Base-by-base conservation (phyloP, 208 protist genomes). In the Leishmania guyanensis region DNA sequence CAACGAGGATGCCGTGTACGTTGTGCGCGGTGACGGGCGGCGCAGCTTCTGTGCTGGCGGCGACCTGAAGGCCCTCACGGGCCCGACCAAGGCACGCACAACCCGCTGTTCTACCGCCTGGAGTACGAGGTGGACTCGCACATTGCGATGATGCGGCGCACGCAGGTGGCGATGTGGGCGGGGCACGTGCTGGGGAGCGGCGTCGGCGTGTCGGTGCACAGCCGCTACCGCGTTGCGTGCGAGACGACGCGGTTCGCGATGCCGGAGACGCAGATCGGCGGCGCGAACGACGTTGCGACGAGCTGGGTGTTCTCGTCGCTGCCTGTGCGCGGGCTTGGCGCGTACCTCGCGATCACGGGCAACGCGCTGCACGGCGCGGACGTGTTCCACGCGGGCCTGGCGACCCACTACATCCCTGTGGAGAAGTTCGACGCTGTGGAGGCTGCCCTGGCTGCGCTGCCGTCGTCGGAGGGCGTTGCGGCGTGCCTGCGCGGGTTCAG, bases 131-230 rank as follows among this genome's bases (percentile, higher is more conserved):
- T 98, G 51, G 88, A 95, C 78, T 71, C 91, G 62, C 84, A 91
- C 80, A 94, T 98, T 39, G 86, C 82, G 20, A 86, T 87, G 2
- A 94, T 92, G 90, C 75, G 71, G 50, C 89, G 85, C 6, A 75
- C 84, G 29, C 93, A 97, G 74, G 91, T 98, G 46, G 84, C 93
- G 53, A 82, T 98, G 66, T 94, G 93, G 89, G 87, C 92, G n/a
- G 95, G 95, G 3, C 92, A 96, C 70, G 92, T 93, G 16, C 90
- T 96, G 70, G 95, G 95, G 54, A 92, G 93, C 72, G 95, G 95
- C 65, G 93, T 96, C 5, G 95, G 94, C 17, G 62, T 97, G 22
- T 94, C 92, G 16, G 36, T 97, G 26, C 93, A 97, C 66, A 88
- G 93, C 3, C 85, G 82, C 3, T 88, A 94, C 70, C 90, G 95